Base-by-base conservation (phyloP, 208 protist species). In the Leishmania tarentolae region DNA sequence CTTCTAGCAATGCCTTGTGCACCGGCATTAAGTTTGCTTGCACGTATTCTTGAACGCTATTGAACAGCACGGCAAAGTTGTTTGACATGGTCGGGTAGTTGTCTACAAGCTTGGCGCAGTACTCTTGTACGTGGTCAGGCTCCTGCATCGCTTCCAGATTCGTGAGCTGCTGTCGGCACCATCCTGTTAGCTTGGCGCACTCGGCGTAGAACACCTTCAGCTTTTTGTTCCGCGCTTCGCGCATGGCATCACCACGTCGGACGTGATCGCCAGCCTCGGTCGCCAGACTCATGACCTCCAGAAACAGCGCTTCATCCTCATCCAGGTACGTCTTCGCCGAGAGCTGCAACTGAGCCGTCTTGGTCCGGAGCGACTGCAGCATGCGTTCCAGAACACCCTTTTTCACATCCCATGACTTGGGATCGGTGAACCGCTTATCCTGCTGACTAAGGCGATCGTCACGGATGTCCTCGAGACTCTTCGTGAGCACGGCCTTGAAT, bases 81-180 rank as follows among this genome's bases (percentile, higher is more conserved):
- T 79, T 79, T 19, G 91, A 95, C 95, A 98, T 98, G 37, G 87
- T 90, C 47, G 82, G 75, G 86, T 95, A 96, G 85, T 95, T 94
- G 71, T 93, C 91, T 13, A 91, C 83, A 24, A 98, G 88, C 9
- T 91, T 91, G 24, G 86, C 87, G 72, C 91, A 96, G 85, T 91
- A 97, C 79, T 96, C 92, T 86, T 98, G 95, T 15, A 98, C 76
- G 84, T 97, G 90, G 76, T 96, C 92, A 9, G 95, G 93, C 79
- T 96, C 92, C 66, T 87, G 79, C 94, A 97, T 90, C 28, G 91
- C 92, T 73, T 97, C 94, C 56, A 98, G 83, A 80, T 97, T 97
- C 47, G 87, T 90, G 44, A 91, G 87, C 85, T 98, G 94, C 89
- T 97, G 90, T 2, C 91, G 91, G 84, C 94, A 97, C 94, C 95